Evolutionary conservation across 2,329 filamentous ascomycete species (phyloP).

Genomic region (Colletotrichum tropicale): DNA sequence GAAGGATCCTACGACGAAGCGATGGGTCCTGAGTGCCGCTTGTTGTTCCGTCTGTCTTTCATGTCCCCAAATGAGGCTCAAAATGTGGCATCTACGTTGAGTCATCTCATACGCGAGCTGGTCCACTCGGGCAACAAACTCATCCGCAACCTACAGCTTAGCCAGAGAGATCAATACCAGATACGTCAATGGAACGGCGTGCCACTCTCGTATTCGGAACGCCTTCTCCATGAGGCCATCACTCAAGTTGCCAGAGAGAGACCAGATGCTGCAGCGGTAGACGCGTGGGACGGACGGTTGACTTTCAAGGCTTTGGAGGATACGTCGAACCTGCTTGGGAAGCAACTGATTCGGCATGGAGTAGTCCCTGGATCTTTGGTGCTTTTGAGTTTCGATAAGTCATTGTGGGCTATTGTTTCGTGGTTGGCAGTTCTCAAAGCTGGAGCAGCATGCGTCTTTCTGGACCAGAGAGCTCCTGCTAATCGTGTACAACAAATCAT

Average conservation of each 20-base stretch:
- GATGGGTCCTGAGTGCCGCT: neutral
- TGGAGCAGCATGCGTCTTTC: conserved; percentile 27
- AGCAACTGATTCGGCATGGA: conserved; percentile 1
- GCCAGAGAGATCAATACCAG: neutral
- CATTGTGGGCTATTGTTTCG: conserved; percentile 19
- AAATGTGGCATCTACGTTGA: neutral
- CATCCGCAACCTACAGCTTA: neutral
- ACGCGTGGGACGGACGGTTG: conserved; percentile 1
- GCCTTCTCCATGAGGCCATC: neutral
- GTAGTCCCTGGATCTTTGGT: conserved; percentile 33
- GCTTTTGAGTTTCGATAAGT: conserved; percentile 32
- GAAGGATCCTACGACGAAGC: neutral
- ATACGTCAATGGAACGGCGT: neutral
- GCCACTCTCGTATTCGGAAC: neutral
- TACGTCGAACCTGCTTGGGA: neutral
- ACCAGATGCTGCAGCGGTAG: neutral
- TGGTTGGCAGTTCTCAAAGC: conserved; percentile 29
- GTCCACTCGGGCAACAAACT: neutral
- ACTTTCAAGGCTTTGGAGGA: conserved; percentile 8
- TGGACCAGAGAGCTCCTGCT: neutral
- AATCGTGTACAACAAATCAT: neutral
- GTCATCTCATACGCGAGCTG: neutral
- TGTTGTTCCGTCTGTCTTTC: neutral
- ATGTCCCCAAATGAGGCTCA: neutral
- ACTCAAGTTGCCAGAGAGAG: neutral